A percentile compares a stretch with the other conserved stretches of the same genome.
Conservation (phyloP, 1,284 basidiomycete genomes). For the Schizophyllum amplum region DNA sequence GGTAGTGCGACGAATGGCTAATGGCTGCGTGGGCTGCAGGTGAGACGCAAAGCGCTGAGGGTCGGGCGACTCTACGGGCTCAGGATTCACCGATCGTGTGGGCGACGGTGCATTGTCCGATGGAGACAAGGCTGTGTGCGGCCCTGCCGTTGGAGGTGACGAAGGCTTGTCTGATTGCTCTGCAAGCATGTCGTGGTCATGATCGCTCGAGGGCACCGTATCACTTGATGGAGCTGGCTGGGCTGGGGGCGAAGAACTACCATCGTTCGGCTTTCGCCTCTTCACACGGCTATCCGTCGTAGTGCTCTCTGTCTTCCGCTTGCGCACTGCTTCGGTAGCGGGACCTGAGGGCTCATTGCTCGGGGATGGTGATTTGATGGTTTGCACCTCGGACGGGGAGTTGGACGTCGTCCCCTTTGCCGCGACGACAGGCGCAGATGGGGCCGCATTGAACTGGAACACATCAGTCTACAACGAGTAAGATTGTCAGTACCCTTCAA, state of each 20-base stretch:
- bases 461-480: no score
- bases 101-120: not conserved
- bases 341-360: not conserved
- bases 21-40: not conserved
- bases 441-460: no score
- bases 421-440: not conserved
- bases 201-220: not conserved
- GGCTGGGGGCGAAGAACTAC: not conserved
- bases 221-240: not conserved
- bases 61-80: not conserved
- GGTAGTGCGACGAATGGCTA: not conserved
- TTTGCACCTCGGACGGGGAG: no score
- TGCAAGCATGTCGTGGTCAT: not conserved
- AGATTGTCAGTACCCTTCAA: no score
- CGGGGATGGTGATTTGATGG: not conserved
- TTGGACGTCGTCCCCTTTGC: no score
- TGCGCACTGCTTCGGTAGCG: not conserved
- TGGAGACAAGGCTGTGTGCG: no score
- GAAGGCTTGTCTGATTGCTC: not conserved
- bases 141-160: not conserved
- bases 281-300: not conserved
- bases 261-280: not conserved
- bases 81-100: not conserved
- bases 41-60: not conserved
- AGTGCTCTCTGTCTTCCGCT: not conserved